A percentile compares a stretch with the other conserved stretches of the same genome.
These are phyloP conservation scores for Penicillium alfredii DNA, from an alignment of 495 filamentous ascomycete species.

Conservation along the genomic window DNA sequence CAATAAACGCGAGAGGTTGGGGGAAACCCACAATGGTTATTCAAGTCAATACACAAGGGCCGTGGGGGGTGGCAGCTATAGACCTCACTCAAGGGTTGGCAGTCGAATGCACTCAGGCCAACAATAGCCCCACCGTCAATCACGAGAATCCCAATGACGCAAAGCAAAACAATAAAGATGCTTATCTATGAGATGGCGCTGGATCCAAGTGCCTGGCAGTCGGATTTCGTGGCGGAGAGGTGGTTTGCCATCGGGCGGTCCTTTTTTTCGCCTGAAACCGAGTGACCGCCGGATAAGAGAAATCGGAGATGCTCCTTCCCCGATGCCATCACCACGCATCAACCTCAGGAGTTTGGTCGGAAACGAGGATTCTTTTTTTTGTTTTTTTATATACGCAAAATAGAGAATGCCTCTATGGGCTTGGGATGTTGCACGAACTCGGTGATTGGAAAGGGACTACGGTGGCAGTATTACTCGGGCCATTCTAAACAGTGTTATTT, in stretches of 20 bases:
- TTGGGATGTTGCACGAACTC: too few species aligned
- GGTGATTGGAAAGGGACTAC: too few species aligned
- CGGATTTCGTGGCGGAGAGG: conserved; percentile 2
- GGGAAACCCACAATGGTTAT: too few species aligned
- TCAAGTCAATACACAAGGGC: background rate
- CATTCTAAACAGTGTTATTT: too few species aligned
- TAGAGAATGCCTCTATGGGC: too few species aligned
- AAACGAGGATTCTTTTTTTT: too few species aligned
- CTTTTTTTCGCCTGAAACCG: conserved; percentile 23
- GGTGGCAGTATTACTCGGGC: too few species aligned
- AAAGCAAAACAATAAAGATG: background rate
- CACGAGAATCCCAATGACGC: background rate
- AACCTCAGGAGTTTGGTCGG: too few species aligned
- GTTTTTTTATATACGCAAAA: too few species aligned
- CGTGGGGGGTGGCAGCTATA: conserved; percentile 3
- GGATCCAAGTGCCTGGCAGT: background rate
- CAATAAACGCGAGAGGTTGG: too few species aligned
- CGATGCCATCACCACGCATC: too few species aligned
- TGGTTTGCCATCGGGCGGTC: conserved; percentile 17
- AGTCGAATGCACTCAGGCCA: conserved; percentile 7
- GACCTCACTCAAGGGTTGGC: conserved; percentile 12
- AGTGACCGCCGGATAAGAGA: conserved; percentile 23
- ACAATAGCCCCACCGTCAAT: conserved; percentile 6
- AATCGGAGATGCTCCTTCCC: too few species aligned
- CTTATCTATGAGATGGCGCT: background rate